Base-by-base conservation (phyloP, 139 green algal species). In the Volvox africanus region DNA sequence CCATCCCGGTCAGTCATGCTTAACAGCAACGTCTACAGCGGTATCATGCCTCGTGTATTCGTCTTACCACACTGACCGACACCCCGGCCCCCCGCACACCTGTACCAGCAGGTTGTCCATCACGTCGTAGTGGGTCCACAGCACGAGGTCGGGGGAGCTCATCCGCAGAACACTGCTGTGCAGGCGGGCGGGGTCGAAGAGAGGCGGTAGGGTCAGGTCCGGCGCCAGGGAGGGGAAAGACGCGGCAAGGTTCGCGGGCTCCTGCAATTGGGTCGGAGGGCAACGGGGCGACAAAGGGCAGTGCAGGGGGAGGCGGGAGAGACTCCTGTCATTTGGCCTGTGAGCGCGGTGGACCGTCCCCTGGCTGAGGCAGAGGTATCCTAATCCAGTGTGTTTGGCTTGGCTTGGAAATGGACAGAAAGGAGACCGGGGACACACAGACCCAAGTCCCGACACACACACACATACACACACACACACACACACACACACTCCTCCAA, bases 41-140 rank as follows among this genome's bases (percentile, higher is more conserved):
- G n/a, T n/a, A n/a, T n/a, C n/a, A n/a, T n/a, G n/a, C n/a, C n/a
- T n/a, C n/a, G n/a, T n/a, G n/a, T n/a, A 19, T 69, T 69, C 62
- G 17, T 19, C 62, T 69, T 69, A 69, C 62, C 62, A 69, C 62
- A n/a, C n/a, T n/a, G n/a, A n/a, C n/a, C n/a, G n/a, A 69, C 62
- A 17, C 62, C 17, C 62, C 75, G 13, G n/a, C n/a, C n/a, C n/a
- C n/a, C n/a, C n/a, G 33, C 79, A 69, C 68, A 96, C 80, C 88
- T 96, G 94, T 19, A 96, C 83, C 28, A 97, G 93, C 44, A 95
- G 21, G 92, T 96, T 97, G 89, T 95, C 93, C 94, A 96, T 96
- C 26, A 94, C 91, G 83, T 97, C 95, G 86, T 95, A 97, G 88
- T 97, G 95, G 36, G 94, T 95, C 95, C 95, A 97, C 83, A 96